Evolutionary conservation across 768 basidiomycete genomes (phyloP).

Genomic region (Plicaturopsis crispa): DNA sequence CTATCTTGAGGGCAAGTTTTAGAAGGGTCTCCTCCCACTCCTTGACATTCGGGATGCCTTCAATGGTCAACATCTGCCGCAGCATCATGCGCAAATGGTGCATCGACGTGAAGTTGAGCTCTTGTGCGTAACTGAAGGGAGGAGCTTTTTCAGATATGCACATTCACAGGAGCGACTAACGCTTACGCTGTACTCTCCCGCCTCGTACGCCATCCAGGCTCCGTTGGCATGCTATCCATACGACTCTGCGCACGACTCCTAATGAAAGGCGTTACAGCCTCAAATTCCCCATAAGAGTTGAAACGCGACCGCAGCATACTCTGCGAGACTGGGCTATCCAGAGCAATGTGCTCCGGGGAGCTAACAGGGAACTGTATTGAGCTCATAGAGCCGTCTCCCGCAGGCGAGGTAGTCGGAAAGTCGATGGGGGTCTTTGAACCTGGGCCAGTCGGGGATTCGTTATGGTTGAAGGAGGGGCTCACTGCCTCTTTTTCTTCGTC

Average conservation of each 20-base stretch:
- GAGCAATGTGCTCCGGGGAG: conserved; percentile 64
- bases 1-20: conserved; percentile 77
- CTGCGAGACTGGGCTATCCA: conserved; percentile 48
- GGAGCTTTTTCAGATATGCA: conserved; percentile 3
- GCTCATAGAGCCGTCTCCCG: conserved; percentile 46
- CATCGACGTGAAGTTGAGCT: conserved; percentile 83
- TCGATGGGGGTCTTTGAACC: conserved; percentile 48
- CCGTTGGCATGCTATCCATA: conserved; percentile 47
- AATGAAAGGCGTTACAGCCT: conserved; percentile 69
- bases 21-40: conserved; percentile 89
- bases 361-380: conserved; percentile 77
- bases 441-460: conserved; percentile 33
- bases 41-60: conserved; percentile 70
- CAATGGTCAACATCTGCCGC: conserved; percentile 80
- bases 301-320: conserved; percentile 53
- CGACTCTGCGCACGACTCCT: conserved; percentile 81
- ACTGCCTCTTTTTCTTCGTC: conserved; percentile 68
- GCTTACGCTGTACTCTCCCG: conserved; percentile 87
- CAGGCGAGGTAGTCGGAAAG: conserved; percentile 47
- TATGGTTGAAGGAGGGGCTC: conserved; percentile 32
- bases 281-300: conserved; percentile 67
- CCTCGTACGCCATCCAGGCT: conserved; percentile 80
- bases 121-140: conserved; percentile 61
- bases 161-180: conserved; percentile 2
- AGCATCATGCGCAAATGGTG: conserved; percentile 86